Percentiles rank a stretch among this genome's conserved stretches.
Evolutionary conservation across 495 filamentous ascomycete species (phyloP).

Genomic region (Trichoderma erinaceum): DNA sequence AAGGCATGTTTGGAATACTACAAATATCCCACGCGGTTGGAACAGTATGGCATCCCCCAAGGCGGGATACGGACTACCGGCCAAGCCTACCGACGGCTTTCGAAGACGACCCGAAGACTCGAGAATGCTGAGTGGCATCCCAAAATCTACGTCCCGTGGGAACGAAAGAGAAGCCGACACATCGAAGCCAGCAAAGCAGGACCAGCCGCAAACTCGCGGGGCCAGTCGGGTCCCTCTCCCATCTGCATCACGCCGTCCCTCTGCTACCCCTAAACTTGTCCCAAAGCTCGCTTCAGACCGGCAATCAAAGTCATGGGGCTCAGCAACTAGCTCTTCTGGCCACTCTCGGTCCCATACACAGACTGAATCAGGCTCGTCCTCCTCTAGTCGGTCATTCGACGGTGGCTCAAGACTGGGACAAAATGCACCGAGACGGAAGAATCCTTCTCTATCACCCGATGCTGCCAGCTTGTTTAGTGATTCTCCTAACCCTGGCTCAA

Average conservation of each 20-base stretch:
- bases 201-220: not conserved
- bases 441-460: slow-evolving; percentile 39
- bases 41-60: slow-evolving; percentile 29
- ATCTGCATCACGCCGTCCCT: slow-evolving; percentile 17
- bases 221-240: slow-evolving; percentile 22
- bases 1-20: slow-evolving; percentile 13
- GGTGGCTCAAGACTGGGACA: slow-evolving; percentile 24
- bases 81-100: slow-evolving; percentile 21
- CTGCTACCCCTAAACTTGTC: slow-evolving; percentile 10
- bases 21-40: slow-evolving; percentile 13
- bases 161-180: slow-evolving; percentile 20
- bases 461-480: slow-evolving; percentile 25
- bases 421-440: slow-evolving; percentile 42
- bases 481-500: slow-evolving; percentile 30
- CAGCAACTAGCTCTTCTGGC: slow-evolving; percentile 17
- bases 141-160: slow-evolving; percentile 20
- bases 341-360: slow-evolving; percentile 16
- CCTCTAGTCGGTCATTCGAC: slow-evolving; percentile 15
- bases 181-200: slow-evolving; percentile 16
- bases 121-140: slow-evolving; percentile 15
- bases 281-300: slow-evolving; percentile 15
- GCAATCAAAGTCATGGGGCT: slow-evolving; percentile 22
- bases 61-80: slow-evolving; percentile 25
- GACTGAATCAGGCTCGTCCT: slow-evolving; percentile 17
- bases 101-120: slow-evolving; percentile 21